Conservation (phyloP, 2,329 filamentous ascomycete species). For the Fusarium torreyae region DNA sequence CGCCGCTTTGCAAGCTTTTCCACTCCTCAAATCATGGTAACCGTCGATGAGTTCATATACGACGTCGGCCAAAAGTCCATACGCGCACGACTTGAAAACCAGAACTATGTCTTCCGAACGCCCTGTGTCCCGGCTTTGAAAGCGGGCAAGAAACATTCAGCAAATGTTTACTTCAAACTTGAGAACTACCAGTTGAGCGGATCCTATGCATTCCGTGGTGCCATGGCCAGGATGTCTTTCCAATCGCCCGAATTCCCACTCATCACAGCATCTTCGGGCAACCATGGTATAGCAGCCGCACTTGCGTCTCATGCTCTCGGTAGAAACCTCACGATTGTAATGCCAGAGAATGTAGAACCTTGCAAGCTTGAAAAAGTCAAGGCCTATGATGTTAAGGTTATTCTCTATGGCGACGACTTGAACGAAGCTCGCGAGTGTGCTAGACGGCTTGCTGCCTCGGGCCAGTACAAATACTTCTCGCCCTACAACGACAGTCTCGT, state of each 20-base stretch:
- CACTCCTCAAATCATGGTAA: neutral
- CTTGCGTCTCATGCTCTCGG: neutral
- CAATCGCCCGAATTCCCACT: neutral
- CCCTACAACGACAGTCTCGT: neutral
- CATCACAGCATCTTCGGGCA: constrained; percentile 1
- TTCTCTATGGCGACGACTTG: neutral
- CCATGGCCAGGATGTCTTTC: neutral
- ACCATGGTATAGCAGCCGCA: constrained; percentile 5
- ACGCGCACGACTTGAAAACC: neutral
- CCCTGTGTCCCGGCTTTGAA: neutral
- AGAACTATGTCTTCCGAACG: constrained; percentile 4
- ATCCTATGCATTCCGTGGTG: neutral
- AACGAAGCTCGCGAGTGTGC: constrained; percentile 1
- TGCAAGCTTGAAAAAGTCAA: neutral
- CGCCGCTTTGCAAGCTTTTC: neutral
- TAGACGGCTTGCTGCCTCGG: neutral
- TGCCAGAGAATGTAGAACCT: neutral
- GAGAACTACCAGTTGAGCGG: neutral
- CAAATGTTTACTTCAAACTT: neutral
- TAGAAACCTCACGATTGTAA: neutral
- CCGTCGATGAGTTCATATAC: neutral
- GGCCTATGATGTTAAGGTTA: neutral
- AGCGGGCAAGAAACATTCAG: neutral
- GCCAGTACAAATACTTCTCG: constrained; percentile 1
- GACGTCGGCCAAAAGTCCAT: constrained; percentile 2